A percentile compares a stretch with the other conserved stretches of the same genome.
Evolutionary conservation across 2,329 filamentous ascomycete genomes (phyloP).

Genomic region (Aspergillus sp.): DNA sequence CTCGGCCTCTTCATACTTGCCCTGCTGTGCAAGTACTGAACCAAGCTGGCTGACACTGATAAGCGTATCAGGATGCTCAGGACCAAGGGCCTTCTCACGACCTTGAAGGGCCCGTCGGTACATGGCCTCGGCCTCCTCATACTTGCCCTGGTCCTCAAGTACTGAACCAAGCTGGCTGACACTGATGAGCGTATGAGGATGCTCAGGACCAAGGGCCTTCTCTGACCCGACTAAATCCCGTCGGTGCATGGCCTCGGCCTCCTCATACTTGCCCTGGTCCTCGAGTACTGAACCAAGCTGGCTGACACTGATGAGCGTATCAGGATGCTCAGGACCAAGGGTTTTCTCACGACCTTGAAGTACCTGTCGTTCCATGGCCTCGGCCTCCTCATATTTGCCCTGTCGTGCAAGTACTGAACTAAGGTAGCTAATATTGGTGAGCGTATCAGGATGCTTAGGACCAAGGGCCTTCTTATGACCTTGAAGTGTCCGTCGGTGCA

Average conservation of each 20-base stretch:
- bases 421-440: not conserved
- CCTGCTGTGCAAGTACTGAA: too few relatives aligned
- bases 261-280: slow-evolving; percentile 13
- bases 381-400: not conserved
- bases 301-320: slow-evolving; percentile 18
- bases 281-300: slow-evolving; percentile 11
- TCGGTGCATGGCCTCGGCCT: slow-evolving; percentile 10
- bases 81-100: not conserved
- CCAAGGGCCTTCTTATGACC: slow-evolving; percentile 1
- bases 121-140: slow-evolving; percentile 8
- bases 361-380: not conserved
- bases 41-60: not conserved
- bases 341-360: not conserved
- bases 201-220: not conserved
- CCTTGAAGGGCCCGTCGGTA: not conserved
- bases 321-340: not conserved
- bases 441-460: slow-evolving; percentile 2
- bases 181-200: not conserved
- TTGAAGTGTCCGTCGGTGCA: slow-evolving; percentile 6
- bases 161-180: not conserved
- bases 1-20: slow-evolving; percentile 7
- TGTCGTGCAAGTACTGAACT: not conserved
- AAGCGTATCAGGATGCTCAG: slow-evolving; percentile 3
- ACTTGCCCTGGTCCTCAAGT: not conserved
- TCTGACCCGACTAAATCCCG: not conserved